Conservation (phyloP, 345 rosid genomes). For the Citrus reticulata region DNA sequence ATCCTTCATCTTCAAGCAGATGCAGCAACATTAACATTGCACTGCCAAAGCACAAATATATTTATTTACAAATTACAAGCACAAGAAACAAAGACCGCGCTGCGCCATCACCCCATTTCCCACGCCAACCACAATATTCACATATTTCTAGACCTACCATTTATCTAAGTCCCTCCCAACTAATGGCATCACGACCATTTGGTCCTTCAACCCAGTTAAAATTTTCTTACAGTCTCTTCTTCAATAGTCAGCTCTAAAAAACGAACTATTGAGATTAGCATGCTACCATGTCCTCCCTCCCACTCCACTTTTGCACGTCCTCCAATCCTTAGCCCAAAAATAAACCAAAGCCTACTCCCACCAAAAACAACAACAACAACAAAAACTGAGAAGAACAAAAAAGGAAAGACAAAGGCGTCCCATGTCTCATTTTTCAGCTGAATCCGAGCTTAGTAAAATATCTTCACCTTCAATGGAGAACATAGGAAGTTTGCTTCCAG, state of each 20-base stretch:
- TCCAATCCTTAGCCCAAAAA: conserved; percentile 8
- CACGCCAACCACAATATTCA: conserved; percentile 22
- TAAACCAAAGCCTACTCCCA: conserved; percentile 9
- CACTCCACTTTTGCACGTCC: conserved; percentile 12
- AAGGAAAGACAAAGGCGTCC: neutral
- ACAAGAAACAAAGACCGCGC: conserved; percentile 10
- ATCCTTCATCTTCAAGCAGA: too few species aligned
- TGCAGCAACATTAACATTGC: neutral
- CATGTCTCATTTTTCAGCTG: conserved; percentile 39
- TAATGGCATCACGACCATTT: neutral
- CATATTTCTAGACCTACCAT: conserved; percentile 18
- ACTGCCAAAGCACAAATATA: conserved; percentile 14
- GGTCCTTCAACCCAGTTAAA: conserved; percentile 15
- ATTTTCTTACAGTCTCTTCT: neutral
- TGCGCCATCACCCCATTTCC: neutral
- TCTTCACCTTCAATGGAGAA: conserved; percentile 57
- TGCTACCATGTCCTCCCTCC: conserved; percentile 11
- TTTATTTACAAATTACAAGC: conserved; percentile 3
- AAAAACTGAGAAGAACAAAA: neutral
- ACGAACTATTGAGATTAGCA: conserved; percentile 22
- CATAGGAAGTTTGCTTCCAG: conserved; percentile 45
- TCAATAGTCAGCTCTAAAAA: conserved; percentile 40
- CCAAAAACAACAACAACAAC: neutral
- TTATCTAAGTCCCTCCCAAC: neutral
- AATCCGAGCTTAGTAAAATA: conserved; percentile 46